Conservation (phyloP, 1,139 yeast genomes). For the Geotrichum klebahnii region DNA sequence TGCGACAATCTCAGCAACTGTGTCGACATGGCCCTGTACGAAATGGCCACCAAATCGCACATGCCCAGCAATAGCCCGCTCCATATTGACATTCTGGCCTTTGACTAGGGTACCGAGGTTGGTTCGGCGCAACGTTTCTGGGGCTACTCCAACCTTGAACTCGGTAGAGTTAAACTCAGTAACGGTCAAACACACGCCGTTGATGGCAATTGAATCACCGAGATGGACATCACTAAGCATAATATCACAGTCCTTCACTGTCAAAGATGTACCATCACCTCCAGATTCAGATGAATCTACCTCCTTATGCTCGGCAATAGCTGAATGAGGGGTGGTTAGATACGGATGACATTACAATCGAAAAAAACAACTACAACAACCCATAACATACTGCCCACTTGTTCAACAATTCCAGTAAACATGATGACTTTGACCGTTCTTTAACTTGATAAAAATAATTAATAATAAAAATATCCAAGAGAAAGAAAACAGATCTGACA, state of each 20-base stretch:
- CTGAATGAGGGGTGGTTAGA: no score
- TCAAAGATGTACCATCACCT: conserved; percentile 73
- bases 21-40: conserved; percentile 96
- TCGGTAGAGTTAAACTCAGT: conserved; percentile 60
- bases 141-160: conserved; percentile 89
- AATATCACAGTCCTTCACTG: conserved; percentile 57
- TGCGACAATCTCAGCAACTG: conserved; percentile 63
- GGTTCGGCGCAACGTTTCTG: conserved; percentile 83
- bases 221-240: conserved; percentile 76
- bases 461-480: not conserved
- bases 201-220: conserved; percentile 89
- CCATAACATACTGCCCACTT: conserved; percentile 53
- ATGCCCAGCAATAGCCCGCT: conserved; percentile 79
- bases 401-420: conserved; percentile 95
- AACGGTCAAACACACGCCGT: conserved; percentile 91
- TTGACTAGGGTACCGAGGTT: conserved; percentile 57
- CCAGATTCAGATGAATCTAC: conserved; percentile 58
- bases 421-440: conserved; percentile 42
- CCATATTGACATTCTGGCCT: conserved; percentile 74
- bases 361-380: conserved; percentile 22
- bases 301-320: conserved; percentile 47
- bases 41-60: conserved; percentile 94
- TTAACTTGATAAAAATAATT: not conserved
- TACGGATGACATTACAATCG: no score
- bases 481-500: conserved; percentile 9